A percentile compares a stretch with the other conserved stretches of the same genome.
Evolutionary conservation across 2,329 filamentous ascomycete species (phyloP).

Genomic region (Volutella citrinella): DNA sequence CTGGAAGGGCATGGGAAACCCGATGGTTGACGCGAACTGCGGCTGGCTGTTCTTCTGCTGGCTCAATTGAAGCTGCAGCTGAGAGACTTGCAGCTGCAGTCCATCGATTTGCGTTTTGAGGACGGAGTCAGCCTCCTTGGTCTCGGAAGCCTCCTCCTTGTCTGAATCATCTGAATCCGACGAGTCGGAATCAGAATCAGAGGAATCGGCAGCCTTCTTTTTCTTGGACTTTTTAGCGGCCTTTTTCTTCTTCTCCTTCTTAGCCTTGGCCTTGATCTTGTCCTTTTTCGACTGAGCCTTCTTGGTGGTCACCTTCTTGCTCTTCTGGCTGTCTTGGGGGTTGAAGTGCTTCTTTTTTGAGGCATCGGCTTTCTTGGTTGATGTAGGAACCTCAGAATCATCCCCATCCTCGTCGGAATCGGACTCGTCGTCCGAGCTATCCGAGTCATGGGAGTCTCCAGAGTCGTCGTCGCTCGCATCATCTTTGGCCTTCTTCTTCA

Average conservation of each 20-base stretch:
- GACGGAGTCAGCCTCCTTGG: slow-evolving; percentile 7
- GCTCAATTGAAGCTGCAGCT: slow-evolving; percentile 22
- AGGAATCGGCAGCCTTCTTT: slow-evolving; percentile 11
- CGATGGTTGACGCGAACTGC: too few species aligned
- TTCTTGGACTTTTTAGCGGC: slow-evolving; percentile 8
- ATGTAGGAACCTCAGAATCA: too few species aligned
- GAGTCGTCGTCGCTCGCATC: slow-evolving; percentile 7
- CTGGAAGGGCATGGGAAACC: too few species aligned
- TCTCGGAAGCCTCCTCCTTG: slow-evolving; percentile 14
- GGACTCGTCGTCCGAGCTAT: slow-evolving; percentile 9
- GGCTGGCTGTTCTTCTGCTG: too few species aligned
- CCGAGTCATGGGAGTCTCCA: slow-evolving; percentile 10
- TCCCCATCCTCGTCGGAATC: slow-evolving; percentile 16
- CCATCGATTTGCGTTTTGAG: slow-evolving; percentile 28
- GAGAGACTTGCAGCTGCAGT: slow-evolving; percentile 25
- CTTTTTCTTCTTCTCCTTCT: slow-evolving; percentile 9
- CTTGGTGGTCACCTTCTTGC: slow-evolving; percentile 6
- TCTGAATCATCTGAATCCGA: slow-evolving; percentile 21
- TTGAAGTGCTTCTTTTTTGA: slow-evolving; percentile 13
- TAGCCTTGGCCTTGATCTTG: slow-evolving; percentile 5
- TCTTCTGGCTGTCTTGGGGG: slow-evolving; percentile 8
- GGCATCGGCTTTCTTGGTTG: slow-evolving; percentile 3
- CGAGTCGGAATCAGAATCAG: slow-evolving; percentile 22
- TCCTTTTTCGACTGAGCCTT: slow-evolving; percentile 10
- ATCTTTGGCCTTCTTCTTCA: slow-evolving; percentile 4